Percentiles rank a stretch among this genome's conserved stretches.
Conservation (phyloP, 225 moss, liverwort and hornwort genomes). For the Ulota crispa region DNA sequence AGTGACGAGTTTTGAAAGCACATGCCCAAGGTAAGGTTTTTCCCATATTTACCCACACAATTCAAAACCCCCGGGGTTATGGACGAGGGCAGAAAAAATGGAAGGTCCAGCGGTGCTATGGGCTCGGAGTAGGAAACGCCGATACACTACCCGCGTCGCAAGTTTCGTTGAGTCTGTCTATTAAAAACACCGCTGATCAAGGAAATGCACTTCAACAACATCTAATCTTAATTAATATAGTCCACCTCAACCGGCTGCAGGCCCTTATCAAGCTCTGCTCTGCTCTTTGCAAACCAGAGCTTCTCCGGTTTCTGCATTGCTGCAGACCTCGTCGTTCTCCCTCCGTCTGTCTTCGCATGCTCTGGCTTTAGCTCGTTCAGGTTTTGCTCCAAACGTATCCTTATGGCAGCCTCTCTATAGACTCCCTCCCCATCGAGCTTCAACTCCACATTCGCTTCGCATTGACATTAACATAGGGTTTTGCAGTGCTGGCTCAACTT, state of each 20-base stretch:
- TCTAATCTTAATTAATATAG: not conserved
- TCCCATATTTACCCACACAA: not conserved
- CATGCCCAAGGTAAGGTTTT: not conserved
- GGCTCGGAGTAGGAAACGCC: constrained; percentile 11
- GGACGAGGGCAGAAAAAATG: not conserved
- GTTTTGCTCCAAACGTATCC: not conserved
- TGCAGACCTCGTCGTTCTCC: not conserved
- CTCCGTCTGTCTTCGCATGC: not conserved
- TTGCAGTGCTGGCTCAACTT: too few species aligned
- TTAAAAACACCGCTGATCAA: not conserved
- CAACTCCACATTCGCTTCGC: not conserved
- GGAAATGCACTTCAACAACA: not conserved
- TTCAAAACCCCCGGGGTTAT: not conserved
- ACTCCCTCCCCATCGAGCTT: not conserved
- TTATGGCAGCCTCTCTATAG: not conserved
- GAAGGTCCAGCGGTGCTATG: not conserved
- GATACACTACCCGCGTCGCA: not conserved
- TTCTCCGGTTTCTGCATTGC: too few species aligned
- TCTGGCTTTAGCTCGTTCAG: not conserved
- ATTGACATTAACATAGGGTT: too few species aligned
- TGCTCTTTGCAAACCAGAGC: too few species aligned
- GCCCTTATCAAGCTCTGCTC: too few species aligned
- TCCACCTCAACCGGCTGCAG: not conserved
- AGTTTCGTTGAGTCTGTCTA: constrained; percentile 11
- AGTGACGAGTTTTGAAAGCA: not conserved